These are phyloP conservation scores for Kokia cookei DNA, from an alignment of 441 rosid species.

Conservation along the genomic window DNA sequence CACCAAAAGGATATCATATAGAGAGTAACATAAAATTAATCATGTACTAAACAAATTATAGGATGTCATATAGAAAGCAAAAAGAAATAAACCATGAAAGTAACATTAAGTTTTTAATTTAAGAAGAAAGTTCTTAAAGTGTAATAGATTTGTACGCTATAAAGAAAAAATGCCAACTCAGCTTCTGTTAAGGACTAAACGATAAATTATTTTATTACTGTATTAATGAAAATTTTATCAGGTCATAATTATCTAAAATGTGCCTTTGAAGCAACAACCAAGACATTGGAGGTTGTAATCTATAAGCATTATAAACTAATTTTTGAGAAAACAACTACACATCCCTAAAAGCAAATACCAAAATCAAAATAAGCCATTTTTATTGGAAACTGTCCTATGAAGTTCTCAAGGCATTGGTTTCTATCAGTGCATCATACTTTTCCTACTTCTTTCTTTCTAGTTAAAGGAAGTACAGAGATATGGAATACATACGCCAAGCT, in stretches of 20 bases:
- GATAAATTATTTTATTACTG: neutral
- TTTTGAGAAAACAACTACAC: neutral
- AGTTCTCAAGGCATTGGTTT: neutral
- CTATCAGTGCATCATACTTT: neutral
- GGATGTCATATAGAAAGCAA: neutral
- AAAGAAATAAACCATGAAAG: neutral
- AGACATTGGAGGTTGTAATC: neutral
- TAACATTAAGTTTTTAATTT: neutral
- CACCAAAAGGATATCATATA: neutral
- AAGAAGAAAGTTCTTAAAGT: neutral
- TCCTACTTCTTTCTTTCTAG: neutral
- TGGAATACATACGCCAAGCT: constrained; percentile 62
- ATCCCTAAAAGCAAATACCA: neutral
- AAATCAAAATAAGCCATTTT: neutral
- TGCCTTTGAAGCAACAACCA: neutral
- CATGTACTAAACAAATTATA: neutral
- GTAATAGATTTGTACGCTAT: neutral
- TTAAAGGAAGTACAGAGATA: neutral
- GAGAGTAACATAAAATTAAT: neutral
- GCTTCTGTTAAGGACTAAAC: neutral
- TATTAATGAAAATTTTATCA: neutral
- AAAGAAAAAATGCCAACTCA: neutral
- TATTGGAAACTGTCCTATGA: neutral
- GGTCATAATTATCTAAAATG: neutral
- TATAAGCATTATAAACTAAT: neutral